Evolutionary conservation across 2,329 filamentous ascomycete species (phyloP).

Genomic region (Sporothrix pseudoabietina): DNA sequence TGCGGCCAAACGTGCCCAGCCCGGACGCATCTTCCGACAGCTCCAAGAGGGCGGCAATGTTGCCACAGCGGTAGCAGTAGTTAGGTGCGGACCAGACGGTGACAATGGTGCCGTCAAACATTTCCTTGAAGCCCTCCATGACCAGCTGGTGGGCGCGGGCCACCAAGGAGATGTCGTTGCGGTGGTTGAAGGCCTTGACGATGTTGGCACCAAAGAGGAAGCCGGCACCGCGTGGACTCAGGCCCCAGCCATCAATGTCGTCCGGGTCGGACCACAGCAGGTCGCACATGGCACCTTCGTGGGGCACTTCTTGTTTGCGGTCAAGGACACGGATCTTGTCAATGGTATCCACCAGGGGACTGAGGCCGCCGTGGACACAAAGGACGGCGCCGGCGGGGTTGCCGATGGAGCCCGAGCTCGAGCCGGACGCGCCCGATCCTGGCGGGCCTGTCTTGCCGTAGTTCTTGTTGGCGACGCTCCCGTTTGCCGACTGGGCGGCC

Average conservation of each 20-base stretch:
- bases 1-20: slow-evolving; percentile 67
- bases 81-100: slow-evolving; percentile 99
- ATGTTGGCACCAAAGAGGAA: slow-evolving; percentile 96
- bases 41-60: slow-evolving; percentile 93
- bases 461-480: not conserved
- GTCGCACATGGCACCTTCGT: slow-evolving; percentile 99
- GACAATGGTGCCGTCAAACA: slow-evolving; percentile 94
- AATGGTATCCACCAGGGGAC: slow-evolving; percentile 86
- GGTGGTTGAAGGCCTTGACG: slow-evolving; percentile 92
- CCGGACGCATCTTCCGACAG: slow-evolving; percentile 85
- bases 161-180: slow-evolving; percentile 88
- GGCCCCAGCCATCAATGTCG: slow-evolving; percentile 95
- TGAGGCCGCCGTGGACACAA: slow-evolving; percentile 92
- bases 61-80: slow-evolving; percentile 95
- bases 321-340: slow-evolving; percentile 96
- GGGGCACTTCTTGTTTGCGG: slow-evolving; percentile 95
- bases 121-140: slow-evolving; percentile 99
- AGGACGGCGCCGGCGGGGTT: slow-evolving; percentile 81
- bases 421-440: slow-evolving; percentile 75
- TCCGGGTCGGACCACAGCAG: slow-evolving; percentile 97
- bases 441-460: slow-evolving; percentile 61
- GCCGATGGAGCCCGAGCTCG: slow-evolving; percentile 63
- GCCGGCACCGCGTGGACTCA: slow-evolving; percentile 89
- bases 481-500: not conserved
- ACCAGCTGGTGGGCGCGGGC: slow-evolving; percentile 95